Base-by-base conservation (phyloP, 2,329 filamentous ascomycete genomes). In the Berkeleyomyces rouxiae region DNA sequence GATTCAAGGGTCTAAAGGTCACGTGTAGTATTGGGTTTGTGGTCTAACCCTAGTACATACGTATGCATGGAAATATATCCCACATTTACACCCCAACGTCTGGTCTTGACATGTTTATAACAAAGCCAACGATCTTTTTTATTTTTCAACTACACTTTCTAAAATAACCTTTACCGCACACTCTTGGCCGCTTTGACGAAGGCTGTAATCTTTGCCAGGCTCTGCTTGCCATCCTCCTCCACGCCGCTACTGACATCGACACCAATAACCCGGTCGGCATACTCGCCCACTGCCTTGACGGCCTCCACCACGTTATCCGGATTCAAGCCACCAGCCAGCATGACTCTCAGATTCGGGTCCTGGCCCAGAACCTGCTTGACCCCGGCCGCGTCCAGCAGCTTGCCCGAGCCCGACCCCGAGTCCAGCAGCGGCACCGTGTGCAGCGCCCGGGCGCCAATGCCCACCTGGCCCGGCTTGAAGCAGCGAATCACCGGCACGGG, bases 211-310 rank as follows among this genome's bases (percentile, higher is more conserved):
- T 87, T 95, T 16, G 83, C 81, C 63, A 92, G 69, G 72, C 85
- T 87, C 74, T 99, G 93, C 70, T 83, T 77, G 2, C 90, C 92
- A 68, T 86, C 81, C 43, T 83, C 84, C 74, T 97, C 93, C 2
- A 99, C 90, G 0, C 95, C 95, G 70, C 89, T 96, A 72, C 90
- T 96, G 23, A 96, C 89, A 76, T 99, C 93, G 3, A 99, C 87
- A 1, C 86, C 91, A 42, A 90, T 76, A 10, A 96, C 82, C 65
- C 85, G 82, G 7, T 77, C 77, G 36, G 77, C 77, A 58, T 64
- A 67, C 5, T 80, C 76, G 0, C 84, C 86, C 13, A 92, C 75
- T 11, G 80, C 78, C 31, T 77, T 75, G 16, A 99, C 75, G 6
- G 82, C 79, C 4, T 82, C 77, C 0, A 76, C 76, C 4, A 99